These are phyloP conservation scores for Trematosphaeria pertusa DNA, from an alignment of 2,329 filamentous ascomycete genomes.

Conservation along the genomic window DNA sequence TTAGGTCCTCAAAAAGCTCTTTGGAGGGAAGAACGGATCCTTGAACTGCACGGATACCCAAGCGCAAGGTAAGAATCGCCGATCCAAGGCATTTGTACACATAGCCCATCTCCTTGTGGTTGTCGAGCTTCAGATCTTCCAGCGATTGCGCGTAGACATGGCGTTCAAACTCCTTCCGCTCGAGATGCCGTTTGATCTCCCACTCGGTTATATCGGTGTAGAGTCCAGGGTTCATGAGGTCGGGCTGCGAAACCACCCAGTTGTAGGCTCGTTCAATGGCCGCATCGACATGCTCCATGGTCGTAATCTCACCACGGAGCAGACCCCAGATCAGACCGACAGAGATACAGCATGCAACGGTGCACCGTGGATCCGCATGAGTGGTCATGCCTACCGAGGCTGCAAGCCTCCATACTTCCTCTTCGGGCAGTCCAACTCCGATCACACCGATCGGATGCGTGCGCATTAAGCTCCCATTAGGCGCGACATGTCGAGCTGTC, in stretches of 20 bases:
- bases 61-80: conserved; percentile 54
- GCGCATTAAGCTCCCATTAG: conserved; percentile 62
- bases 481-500: conserved; percentile 50
- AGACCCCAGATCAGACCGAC: conserved; percentile 57
- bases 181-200: conserved; percentile 37
- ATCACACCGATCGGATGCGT: conserved; percentile 61
- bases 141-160: conserved; percentile 50
- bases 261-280: conserved; percentile 49
- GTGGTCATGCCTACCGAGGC: conserved; percentile 55
- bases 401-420: conserved; percentile 55
- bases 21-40: conserved; percentile 2
- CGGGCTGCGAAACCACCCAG: conserved; percentile 48
- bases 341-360: conserved; percentile 58
- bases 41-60: conserved; percentile 48
- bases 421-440: conserved; percentile 50
- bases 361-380: conserved; percentile 60
- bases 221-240: conserved; percentile 29
- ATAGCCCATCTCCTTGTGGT: conserved; percentile 57
- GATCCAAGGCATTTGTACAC: conserved; percentile 62
- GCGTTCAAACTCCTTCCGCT: conserved; percentile 51
- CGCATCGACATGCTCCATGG: conserved; percentile 51
- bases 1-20: conserved; percentile 54
- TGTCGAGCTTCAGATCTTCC: conserved; percentile 54
- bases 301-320: conserved; percentile 53
- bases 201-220: conserved; percentile 32